Evolutionary conservation across 306 rosid species (phyloP).

Genomic region (Pterocarpus macrocarpus): DNA sequence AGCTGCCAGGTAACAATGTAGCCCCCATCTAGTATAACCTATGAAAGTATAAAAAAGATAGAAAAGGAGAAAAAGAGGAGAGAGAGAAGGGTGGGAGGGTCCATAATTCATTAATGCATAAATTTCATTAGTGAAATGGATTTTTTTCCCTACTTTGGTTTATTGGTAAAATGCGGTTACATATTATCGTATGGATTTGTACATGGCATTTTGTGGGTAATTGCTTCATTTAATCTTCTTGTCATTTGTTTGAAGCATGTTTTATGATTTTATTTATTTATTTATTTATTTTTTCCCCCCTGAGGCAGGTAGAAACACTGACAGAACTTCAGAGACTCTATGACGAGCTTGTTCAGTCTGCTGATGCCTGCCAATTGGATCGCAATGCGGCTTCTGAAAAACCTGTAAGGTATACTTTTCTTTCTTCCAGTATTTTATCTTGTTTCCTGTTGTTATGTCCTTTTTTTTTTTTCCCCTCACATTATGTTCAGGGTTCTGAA

Average conservation of each 20-base stretch:
- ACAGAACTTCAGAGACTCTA: conserved; percentile 92
- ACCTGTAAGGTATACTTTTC: conserved; percentile 70
- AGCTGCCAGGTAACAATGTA: conserved; percentile 71
- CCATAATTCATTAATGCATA: not conserved
- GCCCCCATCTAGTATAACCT: not conserved
- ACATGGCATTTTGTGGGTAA: conserved; percentile 23
- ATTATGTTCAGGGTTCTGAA: conserved; percentile 9
- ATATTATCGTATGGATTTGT: conserved; percentile 32
- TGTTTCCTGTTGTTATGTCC: conserved; percentile 26
- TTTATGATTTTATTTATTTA: not conserved
- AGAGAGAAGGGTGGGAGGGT: not conserved
- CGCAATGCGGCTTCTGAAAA: conserved; percentile 59
- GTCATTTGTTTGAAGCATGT: conserved; percentile 30
- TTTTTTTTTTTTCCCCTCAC: conserved; percentile 11
- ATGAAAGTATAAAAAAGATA: not conserved
- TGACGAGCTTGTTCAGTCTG: conserved; percentile 83
- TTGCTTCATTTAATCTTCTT: conserved; percentile 19
- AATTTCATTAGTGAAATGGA: conserved; percentile 33
- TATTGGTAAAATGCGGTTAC: conserved; percentile 31
- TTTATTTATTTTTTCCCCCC: not conserved
- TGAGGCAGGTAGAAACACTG: conserved; percentile 75
- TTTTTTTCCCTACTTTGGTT: conserved; percentile 29
- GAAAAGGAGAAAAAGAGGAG: too few relatives aligned
- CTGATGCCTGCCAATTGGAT: conserved; percentile 78
- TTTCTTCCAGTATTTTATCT: conserved; percentile 21